phyloP scores from a whole-genome alignment of 805 yeast species.

The Zygoascus flipseniorum region DNA sequence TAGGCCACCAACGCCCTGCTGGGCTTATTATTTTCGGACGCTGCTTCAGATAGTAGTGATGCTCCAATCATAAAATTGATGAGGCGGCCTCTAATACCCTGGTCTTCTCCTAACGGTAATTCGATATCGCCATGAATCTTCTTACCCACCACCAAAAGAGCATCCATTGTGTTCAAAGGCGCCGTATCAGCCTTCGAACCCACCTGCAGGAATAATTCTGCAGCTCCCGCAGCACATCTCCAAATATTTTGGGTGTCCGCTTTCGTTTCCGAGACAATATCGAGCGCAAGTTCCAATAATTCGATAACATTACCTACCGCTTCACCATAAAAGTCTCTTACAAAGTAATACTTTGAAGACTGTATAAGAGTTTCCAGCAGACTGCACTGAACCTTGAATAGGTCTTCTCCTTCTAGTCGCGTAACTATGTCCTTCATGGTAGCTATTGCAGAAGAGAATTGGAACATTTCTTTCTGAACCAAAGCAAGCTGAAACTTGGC shows the following conservation, averaged over 20 bases:
- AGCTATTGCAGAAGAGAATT: slow-evolving; percentile 52
- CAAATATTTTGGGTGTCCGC: slow-evolving; percentile 47
- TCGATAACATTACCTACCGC: slow-evolving; percentile 42
- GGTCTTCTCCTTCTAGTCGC: slow-evolving; percentile 24
- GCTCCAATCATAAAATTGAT: slow-evolving; percentile 1
- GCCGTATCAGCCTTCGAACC: slow-evolving; percentile 44
- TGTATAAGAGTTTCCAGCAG: slow-evolving; percentile 46
- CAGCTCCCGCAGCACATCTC: slow-evolving; percentile 53
- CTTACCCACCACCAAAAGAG: slow-evolving; percentile 21
- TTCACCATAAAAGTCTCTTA: slow-evolving; percentile 59
- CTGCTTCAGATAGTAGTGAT: slow-evolving; percentile 4
- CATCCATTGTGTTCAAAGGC: slow-evolving; percentile 35
- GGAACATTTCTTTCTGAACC: slow-evolving; percentile 54
- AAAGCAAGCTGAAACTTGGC: slow-evolving; percentile 61
- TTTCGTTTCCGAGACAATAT: slow-evolving; percentile 31
- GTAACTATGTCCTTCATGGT: slow-evolving; percentile 40
- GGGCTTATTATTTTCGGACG: slow-evolving; percentile 17
- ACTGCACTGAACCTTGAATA: slow-evolving; percentile 33
- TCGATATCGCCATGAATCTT: slow-evolving; percentile 12
- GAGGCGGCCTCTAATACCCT: slow-evolving; percentile 12
- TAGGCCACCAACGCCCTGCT: slow-evolving; percentile 38
- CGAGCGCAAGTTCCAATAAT: slow-evolving; percentile 38
- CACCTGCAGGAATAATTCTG: slow-evolving; percentile 44
- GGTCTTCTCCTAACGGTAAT: slow-evolving; percentile 7
- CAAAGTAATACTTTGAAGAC: slow-evolving; percentile 44